Base-by-base conservation (phyloP, 1,284 basidiomycete species). In the Austroboletus niveus region DNA sequence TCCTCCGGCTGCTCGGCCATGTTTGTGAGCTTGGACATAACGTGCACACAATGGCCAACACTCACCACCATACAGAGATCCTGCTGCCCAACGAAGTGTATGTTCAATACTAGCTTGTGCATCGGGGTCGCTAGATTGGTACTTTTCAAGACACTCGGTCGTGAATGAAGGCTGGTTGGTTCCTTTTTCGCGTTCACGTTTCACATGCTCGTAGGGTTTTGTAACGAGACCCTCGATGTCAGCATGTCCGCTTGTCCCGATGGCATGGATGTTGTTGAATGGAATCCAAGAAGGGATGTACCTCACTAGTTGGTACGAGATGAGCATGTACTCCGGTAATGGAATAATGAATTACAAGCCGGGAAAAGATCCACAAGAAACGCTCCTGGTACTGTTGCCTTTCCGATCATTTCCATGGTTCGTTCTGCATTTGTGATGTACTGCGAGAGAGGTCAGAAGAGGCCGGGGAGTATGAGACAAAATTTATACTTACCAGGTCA, bases 51-150 rank as follows among this genome's bases (percentile, higher is more conserved):
- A 1, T 12, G 14, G 15, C 1, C 31, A 15, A 17, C 15, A 44
- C 60, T 34, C 42, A 65, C 65, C 65, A 20, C 57, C 61, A 49
- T 63, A 68, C 61, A 64, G 60, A 12, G 64, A 42, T 14, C 60
- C 64, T 24, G 66, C 54, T 5, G 62, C 49, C 65, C 65, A 67
- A 36, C 45, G 48, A 30, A 56, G 48, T 24, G 42, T 46, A 12
- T 57, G 45, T 17, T 57, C 55, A 2, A 56, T n/a, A 15, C 17
- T 5, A 17, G 46, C 49, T 38, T 52, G 46, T 38, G 30, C 39
- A 9, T 42, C 35, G 12, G 45, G 41, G 34, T 56, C 36, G 6
- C 56, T 44, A 10, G 55, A 54, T n/a, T 54, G 43, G 34, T 57
- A 47, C 35, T 47, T 57, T 7, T 57, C 55, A 2, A 66, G 53